Conservation (phyloP, 306 rosid species). For the Ochetophila trinervis region DNA sequence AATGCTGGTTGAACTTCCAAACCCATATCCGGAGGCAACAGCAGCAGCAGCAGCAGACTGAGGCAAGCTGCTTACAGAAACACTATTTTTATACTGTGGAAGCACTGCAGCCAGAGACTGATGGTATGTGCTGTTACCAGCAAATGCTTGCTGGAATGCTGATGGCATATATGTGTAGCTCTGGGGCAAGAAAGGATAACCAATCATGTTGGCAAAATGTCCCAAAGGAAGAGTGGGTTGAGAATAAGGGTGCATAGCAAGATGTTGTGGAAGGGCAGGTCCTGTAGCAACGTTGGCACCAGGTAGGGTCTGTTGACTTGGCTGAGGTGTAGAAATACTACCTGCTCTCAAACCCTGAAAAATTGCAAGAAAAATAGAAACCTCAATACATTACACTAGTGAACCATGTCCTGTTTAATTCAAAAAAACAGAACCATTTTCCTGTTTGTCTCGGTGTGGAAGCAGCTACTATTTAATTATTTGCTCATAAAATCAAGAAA, state of each 20-base stretch:
- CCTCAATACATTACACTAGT: neutral
- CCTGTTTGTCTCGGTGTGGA: neutral
- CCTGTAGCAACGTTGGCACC: slow-evolving; percentile 77
- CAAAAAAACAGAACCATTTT: too few species aligned
- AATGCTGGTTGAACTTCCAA: slow-evolving; percentile 78
- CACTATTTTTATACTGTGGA: slow-evolving; percentile 91
- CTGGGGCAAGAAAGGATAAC: slow-evolving; percentile 97
- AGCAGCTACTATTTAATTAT: neutral
- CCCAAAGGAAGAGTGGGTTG: slow-evolving; percentile 92
- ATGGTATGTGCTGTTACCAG: slow-evolving; percentile 91
- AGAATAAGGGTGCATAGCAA: slow-evolving; percentile 92
- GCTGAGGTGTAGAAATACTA: slow-evolving; percentile 65
- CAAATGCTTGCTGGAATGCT: slow-evolving; percentile 90
- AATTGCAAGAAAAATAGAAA: slow-evolving; percentile 16
- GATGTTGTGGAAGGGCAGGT: slow-evolving; percentile 90
- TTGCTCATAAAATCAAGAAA: neutral
- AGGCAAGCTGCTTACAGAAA: slow-evolving; percentile 93
- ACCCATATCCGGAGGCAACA: slow-evolving; percentile 86
- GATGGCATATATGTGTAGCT: slow-evolving; percentile 98
- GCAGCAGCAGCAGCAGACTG: slow-evolving; percentile 87
- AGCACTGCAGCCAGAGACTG: slow-evolving; percentile 92
- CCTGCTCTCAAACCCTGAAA: slow-evolving; percentile 75
- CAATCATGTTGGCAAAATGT: slow-evolving; percentile 84
- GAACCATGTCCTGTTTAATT: neutral
- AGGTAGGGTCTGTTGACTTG: slow-evolving; percentile 57